Base-by-base conservation (phyloP, 2,329 filamentous ascomycete species). In the Fusarium metavorans region DNA sequence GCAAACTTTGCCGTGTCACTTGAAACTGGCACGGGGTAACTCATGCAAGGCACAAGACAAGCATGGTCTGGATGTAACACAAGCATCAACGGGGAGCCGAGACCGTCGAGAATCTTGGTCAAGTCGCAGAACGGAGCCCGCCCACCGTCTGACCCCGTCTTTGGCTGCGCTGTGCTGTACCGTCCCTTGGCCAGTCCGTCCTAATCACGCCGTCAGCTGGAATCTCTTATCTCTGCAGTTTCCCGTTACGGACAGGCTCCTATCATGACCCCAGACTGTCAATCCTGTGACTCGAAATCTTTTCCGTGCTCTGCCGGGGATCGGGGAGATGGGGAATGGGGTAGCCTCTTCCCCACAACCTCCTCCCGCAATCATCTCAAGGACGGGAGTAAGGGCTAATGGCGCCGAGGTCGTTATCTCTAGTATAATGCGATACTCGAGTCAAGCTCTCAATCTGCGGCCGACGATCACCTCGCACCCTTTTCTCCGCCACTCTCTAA, bases 291-390 rank as follows among this genome's bases (percentile, higher is more conserved):
- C 70, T 70, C 50, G 64, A 73, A 77, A 70, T 71, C 75, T 66
- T 70, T 78, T 77, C 62, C 62, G 67, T 70, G 66, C 57, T 70
- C 52, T 68, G 41, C 72, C 65, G 64, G 71, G 65, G 69, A 67
- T 64, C 66, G 64, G 64, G 66, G 67, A 67, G 60, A 67, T 62
- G 68, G 70, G 69, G 57, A 58, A 76, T 64, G 77, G 76, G 77
- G 76, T 78, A 74, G 74, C 63, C 74, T 70, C 73, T 78, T 77
- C 77, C 76, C 77, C 77, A 77, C 77, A 79, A 58, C 67, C 72
- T 74, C 50, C 64, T 72, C 66, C 63, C 70, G 37, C 45, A 64
- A 45, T 50, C 69, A 68, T 68, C 45, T 61, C 39, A 43, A 62
- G 39, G 60, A 37, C 59, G 59, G 58, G 62, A 73, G 56, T 35